A percentile compares a stretch with the other conserved stretches of the same genome.
These are phyloP conservation scores for Onygenales sp. DNA, from an alignment of 2,329 filamentous ascomycete genomes.

Conservation along the genomic window DNA sequence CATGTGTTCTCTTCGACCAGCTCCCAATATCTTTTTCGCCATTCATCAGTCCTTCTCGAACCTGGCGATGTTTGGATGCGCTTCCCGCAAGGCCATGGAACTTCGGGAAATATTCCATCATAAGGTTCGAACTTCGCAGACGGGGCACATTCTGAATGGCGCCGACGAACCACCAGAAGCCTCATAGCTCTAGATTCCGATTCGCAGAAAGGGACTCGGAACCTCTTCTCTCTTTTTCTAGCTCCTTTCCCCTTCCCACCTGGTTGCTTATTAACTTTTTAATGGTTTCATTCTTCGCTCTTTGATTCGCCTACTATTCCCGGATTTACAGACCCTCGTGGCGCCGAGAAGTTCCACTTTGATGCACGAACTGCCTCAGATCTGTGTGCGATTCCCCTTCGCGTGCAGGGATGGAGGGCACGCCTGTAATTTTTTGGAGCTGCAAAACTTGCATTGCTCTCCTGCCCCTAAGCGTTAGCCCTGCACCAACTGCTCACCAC, in stretches of 20 bases:
- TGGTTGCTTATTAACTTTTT: not conserved
- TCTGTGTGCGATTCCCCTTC: not conserved
- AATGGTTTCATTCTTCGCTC: not conserved
- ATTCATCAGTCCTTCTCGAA: no score
- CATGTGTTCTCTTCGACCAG: no score
- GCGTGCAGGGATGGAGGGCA: not conserved
- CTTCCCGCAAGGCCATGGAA: no score
- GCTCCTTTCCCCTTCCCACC: not conserved
- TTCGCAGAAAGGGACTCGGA: no score
- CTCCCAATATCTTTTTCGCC: no score
- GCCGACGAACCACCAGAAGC: no score
- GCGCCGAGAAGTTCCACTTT: not conserved
- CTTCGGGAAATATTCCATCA: no score
- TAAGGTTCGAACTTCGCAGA: no score
- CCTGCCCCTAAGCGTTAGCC: not conserved
- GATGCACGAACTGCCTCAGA: not conserved
- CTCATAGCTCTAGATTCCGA: no score
- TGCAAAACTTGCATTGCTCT: not conserved
- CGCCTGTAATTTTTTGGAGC: not conserved
- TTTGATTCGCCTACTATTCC: not conserved
- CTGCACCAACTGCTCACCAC: not conserved
- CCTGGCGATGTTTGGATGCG: no score
- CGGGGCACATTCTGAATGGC: no score
- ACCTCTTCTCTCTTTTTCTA: not conserved
- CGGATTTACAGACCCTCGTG: not conserved